Percentiles rank a stretch among this genome's conserved stretches.
These are phyloP conservation scores for Entomortierella lignicola DNA, from an alignment of 192 early-diverging fungal species.

Conservation along the genomic window DNA sequence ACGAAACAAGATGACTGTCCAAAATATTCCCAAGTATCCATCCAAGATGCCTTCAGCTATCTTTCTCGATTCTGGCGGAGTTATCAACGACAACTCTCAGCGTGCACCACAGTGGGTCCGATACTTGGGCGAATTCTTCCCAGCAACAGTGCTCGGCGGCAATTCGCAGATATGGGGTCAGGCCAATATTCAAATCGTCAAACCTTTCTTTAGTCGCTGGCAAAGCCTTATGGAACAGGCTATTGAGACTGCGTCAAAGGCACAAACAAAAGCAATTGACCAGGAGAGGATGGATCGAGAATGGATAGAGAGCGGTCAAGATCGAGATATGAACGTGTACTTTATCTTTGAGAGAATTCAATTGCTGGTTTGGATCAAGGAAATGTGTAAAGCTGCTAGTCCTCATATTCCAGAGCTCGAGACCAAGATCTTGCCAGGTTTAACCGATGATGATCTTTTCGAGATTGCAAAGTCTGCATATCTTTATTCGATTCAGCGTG, in stretches of 20 bases:
- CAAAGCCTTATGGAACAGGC: constrained; percentile 34
- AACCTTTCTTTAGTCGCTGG: constrained; percentile 41
- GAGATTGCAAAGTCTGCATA: constrained; percentile 25
- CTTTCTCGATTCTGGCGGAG: constrained; percentile 47
- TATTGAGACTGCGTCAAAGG: constrained; percentile 8
- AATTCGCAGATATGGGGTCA: constrained; percentile 24
- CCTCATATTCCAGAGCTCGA: constrained; percentile 8
- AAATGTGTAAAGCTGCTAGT: constrained; percentile 23
- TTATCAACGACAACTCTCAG: constrained; percentile 41
- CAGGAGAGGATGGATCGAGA: not conserved
- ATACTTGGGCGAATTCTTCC: constrained; percentile 37
- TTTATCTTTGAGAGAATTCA: constrained; percentile 43
- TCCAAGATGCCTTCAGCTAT: constrained; percentile 41
- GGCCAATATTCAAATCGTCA: constrained; percentile 27
- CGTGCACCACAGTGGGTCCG: constrained; percentile 44
- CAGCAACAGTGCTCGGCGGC: constrained; percentile 25
- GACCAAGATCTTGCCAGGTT: not conserved
- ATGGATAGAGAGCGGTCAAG: not conserved
- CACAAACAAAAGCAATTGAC: constrained; percentile 7
- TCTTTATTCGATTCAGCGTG: constrained; percentile 28
- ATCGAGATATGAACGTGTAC: constrained; percentile 13
- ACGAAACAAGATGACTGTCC: constrained; percentile 15
- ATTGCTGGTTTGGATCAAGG: constrained; percentile 34
- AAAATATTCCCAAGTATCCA: constrained; percentile 8
- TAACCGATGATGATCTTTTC: constrained; percentile 28